Evolutionary conservation across 306 rosid genomes (phyloP).

Genomic region (Trifolium repens): DNA sequence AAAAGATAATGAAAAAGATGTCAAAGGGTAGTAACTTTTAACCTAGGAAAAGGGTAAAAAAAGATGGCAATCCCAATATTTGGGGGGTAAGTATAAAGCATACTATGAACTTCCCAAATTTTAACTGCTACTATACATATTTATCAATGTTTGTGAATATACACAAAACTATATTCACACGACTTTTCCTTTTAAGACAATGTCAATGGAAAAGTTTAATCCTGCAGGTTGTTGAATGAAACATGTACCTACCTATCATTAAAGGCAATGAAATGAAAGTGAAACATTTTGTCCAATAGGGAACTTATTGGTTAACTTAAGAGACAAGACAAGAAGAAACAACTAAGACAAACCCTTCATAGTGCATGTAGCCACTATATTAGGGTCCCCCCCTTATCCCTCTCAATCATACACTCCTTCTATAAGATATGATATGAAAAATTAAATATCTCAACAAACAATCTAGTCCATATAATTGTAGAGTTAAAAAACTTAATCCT

Average conservation of each 20-base stretch:
- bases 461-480: neutral
- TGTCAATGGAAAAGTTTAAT: constrained; percentile 40
- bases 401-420: constrained; percentile 27
- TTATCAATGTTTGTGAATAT: neutral
- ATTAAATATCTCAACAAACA: constrained; percentile 5
- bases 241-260: constrained; percentile 39
- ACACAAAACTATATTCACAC: constrained; percentile 1
- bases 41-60: neutral
- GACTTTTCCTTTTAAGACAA: constrained; percentile 32
- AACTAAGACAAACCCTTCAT: constrained; percentile 45
- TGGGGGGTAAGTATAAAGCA: neutral
- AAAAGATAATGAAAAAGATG: neutral
- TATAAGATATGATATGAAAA: constrained; percentile 30
- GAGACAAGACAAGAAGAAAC: constrained; percentile 48
- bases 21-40: neutral
- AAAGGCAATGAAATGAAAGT: constrained; percentile 44
- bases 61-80: neutral
- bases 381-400: constrained; percentile 35
- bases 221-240: constrained; percentile 34
- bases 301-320: constrained; percentile 32
- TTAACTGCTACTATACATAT: constrained; percentile 9
- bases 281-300: constrained; percentile 42
- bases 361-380: constrained; percentile 26
- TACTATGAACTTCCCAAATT: neutral
- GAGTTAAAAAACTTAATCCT: neutral